phyloP scores from a whole-genome alignment of 2,329 filamentous ascomycete genomes.

The Colletotrichum lini region DNA sequence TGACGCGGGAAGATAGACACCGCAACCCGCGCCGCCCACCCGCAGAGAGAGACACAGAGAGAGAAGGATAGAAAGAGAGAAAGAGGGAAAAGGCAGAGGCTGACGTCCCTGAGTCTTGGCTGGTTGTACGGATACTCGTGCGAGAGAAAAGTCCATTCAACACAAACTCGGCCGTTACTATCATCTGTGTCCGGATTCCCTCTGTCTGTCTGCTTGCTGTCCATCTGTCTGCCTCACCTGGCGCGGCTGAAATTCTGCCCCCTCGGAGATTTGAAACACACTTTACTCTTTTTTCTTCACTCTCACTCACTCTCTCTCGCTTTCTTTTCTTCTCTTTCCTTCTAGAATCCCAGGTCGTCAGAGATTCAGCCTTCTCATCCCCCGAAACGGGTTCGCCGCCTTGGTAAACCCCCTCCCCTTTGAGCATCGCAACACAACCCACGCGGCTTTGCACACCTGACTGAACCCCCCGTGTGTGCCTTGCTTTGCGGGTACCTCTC shows the following conservation, averaged over 20 bases:
- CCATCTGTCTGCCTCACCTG: conserved; percentile 3
- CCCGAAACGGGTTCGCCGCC: not conserved
- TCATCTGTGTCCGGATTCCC: no score
- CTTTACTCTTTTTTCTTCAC: not conserved
- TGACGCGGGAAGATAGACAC: conserved; percentile 22
- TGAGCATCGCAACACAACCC: not conserved
- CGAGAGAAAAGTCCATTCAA: not conserved
- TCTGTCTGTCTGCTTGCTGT: no score
- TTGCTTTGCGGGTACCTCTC: not conserved
- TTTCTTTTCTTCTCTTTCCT: not conserved
- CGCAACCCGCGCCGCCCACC: conserved; percentile 18
- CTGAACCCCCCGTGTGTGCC: not conserved
- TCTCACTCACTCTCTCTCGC: not conserved
- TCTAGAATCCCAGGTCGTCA: not conserved
- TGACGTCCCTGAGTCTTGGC: no score
- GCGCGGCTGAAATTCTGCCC: conserved; percentile 15
- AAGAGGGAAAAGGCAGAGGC: no score
- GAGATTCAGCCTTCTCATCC: not conserved
- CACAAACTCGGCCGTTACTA: not conserved
- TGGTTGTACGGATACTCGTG: no score
- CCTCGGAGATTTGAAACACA: conserved; percentile 18
- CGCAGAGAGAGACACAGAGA: not conserved
- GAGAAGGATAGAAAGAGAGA: no score
- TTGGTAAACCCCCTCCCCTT: not conserved
- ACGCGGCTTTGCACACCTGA: not conserved